Evolutionary conservation across 2,329 filamentous ascomycete genomes (phyloP), one percentile per base, ranked within the genome.

Genomic region (Talaromyces sp.): DNA sequence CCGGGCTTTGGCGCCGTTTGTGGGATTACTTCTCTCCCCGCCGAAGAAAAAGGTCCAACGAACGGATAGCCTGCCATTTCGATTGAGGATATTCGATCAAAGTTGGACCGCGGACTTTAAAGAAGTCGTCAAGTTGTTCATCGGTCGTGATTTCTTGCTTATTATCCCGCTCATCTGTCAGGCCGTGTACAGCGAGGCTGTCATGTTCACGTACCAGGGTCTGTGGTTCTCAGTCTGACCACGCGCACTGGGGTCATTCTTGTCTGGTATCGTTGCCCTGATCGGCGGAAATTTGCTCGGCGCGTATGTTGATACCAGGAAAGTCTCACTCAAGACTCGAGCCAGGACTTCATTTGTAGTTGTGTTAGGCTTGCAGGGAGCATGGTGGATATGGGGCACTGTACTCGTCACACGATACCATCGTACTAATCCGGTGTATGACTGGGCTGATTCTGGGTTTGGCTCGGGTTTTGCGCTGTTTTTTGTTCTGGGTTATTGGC

Each of bases 351-450:
- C 85, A 0, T 91, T 90, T 70, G 79, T 77, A 34, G 79, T 84
- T 17, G 77, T 82, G 0, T 73, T 80, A 15, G 68, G 61, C 0
- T 70, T 89, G 0, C 88, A 91, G 70, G 89, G 89, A 0, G 88
- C 80, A 0, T 91, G 88, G 85, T 92, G 90, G 89, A 80, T 86
- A 3, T 92, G 90, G 89, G 85, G 84, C 0, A 90, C 89, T 0
- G 77, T 92, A 1, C 75, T 90, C 2, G 87, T 87, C 0, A 88
- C 88, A 0, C 79, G 85, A 34, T 92, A 87, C 73, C 80, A 81
- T 17, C 75, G 78, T 11, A 85, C 83, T 0, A 77, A 80, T 19
- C 89, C 89, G 0, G 84, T 82, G 0, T 89, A 86, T 69, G 90
- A 92, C 74, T 92, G 90, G 90, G 71, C 73, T 0, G 83, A 83